Base-by-base conservation (phyloP, 2,329 filamentous ascomycete genomes). In the Cordyceps fumosorosea region DNA sequence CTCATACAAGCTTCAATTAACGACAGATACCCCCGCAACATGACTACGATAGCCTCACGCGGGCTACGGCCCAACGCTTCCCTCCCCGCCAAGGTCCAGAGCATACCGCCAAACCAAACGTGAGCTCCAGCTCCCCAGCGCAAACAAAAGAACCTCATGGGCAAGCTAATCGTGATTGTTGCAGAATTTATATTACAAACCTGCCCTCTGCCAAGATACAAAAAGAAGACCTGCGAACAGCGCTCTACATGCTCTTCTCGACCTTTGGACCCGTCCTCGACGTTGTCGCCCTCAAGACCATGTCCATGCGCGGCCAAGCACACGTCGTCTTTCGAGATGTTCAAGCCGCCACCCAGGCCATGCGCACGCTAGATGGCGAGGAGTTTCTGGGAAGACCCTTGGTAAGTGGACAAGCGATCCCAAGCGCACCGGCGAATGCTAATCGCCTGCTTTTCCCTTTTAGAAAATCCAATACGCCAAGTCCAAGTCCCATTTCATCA, bases 251-350 rank as follows among this genome's bases (percentile, higher is more conserved):
- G 75, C 84, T 98, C 14, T 98, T 98, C 75, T 91, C 92, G 12
- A 96, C 92, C 16, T 96, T 96, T 73, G 95, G 95, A 47, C 87
- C 91, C 0, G 89, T 99, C 18, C 84, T 99, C 63, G 95, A 99
- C 73, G 85, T 99, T 22, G 89, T 97, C 55, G 90, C 91, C 34
- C 81, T 97, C 68, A 96, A 92, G 78, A 96, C 91, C 1, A 82
- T 82, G 74, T 91, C 91, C 77, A 97, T 98, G 93, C 89, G 95
- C 56, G 95, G 95, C 3, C 95, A 99, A 76, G 95, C 95, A 65
- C 95, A 98, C 71, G 80, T 99, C 64, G 89, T 95, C 16, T 98
- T 92, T 74, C 85, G 90, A 63, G 93, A 99, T 73, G 81, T 93
- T 40, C 89, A 96, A 67, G 87, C 91, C n/a, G 91, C 92, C 57